Evolutionary conservation across 2,329 filamentous ascomycete species (phyloP), one percentile per base, ranked within the genome.

Genomic region (Trichoderma sp.): DNA sequence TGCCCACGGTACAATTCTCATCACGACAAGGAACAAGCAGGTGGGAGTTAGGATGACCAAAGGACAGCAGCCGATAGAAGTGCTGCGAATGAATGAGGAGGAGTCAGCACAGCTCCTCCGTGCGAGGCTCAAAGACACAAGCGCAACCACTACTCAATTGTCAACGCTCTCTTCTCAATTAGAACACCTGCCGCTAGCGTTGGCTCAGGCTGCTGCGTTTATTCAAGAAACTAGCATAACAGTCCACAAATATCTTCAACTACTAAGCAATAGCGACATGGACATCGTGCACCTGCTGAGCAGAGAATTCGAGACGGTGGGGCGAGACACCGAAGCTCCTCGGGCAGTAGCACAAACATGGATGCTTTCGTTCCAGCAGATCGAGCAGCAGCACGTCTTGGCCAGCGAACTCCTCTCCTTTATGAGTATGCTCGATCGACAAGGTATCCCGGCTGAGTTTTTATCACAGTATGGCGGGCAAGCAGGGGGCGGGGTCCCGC

Each of bases 1-100:
- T n/a, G 41, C 41, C 7, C 41, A 50, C 18, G 41, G 41, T 50
- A 50, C 41, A n/a, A 71, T 84, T 31, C 77, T 85, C 2, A 71
- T 82, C 16, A 84, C 82, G 9, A 83, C 82, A 2, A 78, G 81
- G 33, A 81, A 84, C 68, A 82, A 81, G 59, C 75, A 81, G 62
- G 76, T 77, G 2, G 82, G 78, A 11, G 41, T 76, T 8, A 79
- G 65, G 65, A 75, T 84, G 24, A 75, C 71, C n/a, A 75, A 77
- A 16, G 77, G 59, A 21, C 31, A 38, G 14, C 24, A 78, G 3
- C 71, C 67, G n/a, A 79, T 83, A 12, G 77, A 81, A 69, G 74
- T 84, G 5, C 12, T 21, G 74, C 80, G 79, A 74, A 83, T 81
- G 83, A 75, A 77, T n/a, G 76, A 80, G 1, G 53, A 56, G 4